Percentiles rank a stretch among this genome's conserved stretches.
These are phyloP conservation scores for Ophiostoma sp. DNA, from an alignment of 2,329 filamentous ascomycete species.

Conservation along the genomic window DNA sequence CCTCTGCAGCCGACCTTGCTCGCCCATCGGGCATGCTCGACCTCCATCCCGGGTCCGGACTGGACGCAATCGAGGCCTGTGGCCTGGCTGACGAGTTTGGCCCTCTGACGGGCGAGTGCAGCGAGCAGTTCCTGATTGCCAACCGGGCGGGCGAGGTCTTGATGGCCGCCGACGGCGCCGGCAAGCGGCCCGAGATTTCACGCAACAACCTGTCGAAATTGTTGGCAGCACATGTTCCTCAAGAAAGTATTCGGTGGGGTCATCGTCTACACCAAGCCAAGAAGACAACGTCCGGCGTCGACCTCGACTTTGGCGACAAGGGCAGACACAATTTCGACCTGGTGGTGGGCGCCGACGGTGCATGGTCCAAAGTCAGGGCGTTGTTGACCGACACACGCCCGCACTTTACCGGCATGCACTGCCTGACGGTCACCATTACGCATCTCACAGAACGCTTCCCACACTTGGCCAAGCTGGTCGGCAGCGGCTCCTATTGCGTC, in stretches of 20 bases:
- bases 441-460: conserved; percentile 40
- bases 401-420: conserved; percentile 42
- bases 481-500: conserved; percentile 40
- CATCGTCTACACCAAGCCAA: conserved; percentile 22
- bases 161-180: conserved; percentile 29
- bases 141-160: conserved; percentile 36
- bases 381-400: conserved; percentile 42
- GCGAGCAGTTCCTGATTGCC: conserved; percentile 42
- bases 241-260: conserved; percentile 42
- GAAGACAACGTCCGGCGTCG: conserved; percentile 18
- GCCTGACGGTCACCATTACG: conserved; percentile 40
- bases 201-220: conserved; percentile 40
- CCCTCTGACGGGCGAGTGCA: conserved; percentile 44
- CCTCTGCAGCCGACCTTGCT: conserved; percentile 33
- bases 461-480: conserved; percentile 42
- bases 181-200: conserved; percentile 42
- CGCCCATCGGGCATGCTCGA: conserved; percentile 48
- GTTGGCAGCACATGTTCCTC: conserved; percentile 37
- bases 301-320: conserved; percentile 33
- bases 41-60: conserved; percentile 48
- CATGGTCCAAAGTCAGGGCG: conserved; percentile 43
- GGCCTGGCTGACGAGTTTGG: conserved; percentile 48
- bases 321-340: conserved; percentile 38
- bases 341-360: conserved; percentile 44
- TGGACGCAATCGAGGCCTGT: conserved; percentile 46